Base-by-base conservation (phyloP, 768 basidiomycete species). In the Flagelloscypha sp. region DNA sequence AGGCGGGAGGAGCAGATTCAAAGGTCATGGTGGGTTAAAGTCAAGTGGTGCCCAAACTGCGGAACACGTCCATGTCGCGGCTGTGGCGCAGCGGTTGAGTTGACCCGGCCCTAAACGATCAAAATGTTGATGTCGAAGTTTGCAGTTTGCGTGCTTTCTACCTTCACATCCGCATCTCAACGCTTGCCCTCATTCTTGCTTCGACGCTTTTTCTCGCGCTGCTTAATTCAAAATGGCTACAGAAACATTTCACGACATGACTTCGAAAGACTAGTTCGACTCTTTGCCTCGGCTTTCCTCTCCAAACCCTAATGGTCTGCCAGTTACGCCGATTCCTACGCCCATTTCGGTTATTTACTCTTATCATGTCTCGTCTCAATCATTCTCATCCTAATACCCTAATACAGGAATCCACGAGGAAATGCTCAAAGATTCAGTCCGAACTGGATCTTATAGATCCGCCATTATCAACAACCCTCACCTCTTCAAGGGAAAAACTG, bases 401-500 rank as follows among this genome's bases (percentile, higher is more conserved):
- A 29, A 8, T 24, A 15, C 48, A 95, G 90, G 92, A 40, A 95
- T 97, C 49, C 93, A 97, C 57, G 93, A 98, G 64, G 95, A 99
- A 66, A 99, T 99, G 95, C 64, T 99, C 59, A 99, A 99, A 63
- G 95, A 99, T 62, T 63, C 68, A 24, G 90, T 99, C 47, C 83
- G 95, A 43, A 99, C 95, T 29, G 79, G 89, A 22, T 88, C 92
- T 27, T 99, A 99, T 73, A 83, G 88, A 46, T 72, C 79, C 40
- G 89, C 93, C 43, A 98, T 99, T 69, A 62, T 92, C 57, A 83
- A 93, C 68, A 98, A 97, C 60, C 66, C 73, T 7, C 92, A 97
- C 59, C 65, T 99, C 29, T 99, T 99, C 79, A 84, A 89, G 62
- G 93, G 76, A 55, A 99, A 97, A 68, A 85, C 82, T 23, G 95